Percentiles rank a stretch among this genome's conserved stretches.
Conservation (phyloP, 805 yeast species). For the Tetrapisispora fleetii region DNA sequence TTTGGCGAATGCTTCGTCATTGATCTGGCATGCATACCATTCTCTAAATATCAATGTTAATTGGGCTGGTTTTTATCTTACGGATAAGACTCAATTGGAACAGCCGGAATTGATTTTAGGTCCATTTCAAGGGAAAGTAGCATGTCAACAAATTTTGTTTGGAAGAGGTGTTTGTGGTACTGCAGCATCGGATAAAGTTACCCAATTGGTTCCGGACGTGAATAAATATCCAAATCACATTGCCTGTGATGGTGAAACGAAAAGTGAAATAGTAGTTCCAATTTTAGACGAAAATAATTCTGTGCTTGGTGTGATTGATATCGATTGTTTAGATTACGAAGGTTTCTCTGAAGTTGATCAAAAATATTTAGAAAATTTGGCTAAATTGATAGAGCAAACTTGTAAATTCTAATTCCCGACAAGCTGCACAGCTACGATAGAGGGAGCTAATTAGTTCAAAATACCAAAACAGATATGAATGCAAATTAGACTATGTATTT, state of each 20-base stretch:
- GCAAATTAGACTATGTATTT: not conserved
- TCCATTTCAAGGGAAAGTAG: slow-evolving; percentile 95
- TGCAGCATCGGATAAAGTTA: slow-evolving; percentile 49
- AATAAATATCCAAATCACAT: slow-evolving; percentile 81
- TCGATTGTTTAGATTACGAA: slow-evolving; percentile 57
- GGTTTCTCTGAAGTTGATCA: slow-evolving; percentile 66
- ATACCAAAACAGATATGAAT: no score
- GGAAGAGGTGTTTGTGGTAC: slow-evolving; percentile 91
- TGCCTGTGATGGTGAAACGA: slow-evolving; percentile 93
- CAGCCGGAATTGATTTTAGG: slow-evolving; percentile 54
- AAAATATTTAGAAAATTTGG: slow-evolving; percentile 49
- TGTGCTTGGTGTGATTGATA: slow-evolving; percentile 70
- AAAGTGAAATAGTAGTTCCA: slow-evolving; percentile 90
- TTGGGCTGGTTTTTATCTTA: slow-evolving; percentile 89
- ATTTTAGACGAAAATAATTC: slow-evolving; percentile 36
- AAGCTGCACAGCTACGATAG: no score
- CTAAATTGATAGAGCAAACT: slow-evolving; percentile 38
- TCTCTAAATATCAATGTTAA: slow-evolving; percentile 51
- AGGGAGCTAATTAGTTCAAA: no score
- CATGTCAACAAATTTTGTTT: slow-evolving; percentile 71
- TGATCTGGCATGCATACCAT: slow-evolving; percentile 81
- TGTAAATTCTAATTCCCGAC: slow-evolving; percentile 39
- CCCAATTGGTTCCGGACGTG: slow-evolving; percentile 76
- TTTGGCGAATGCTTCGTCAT: slow-evolving; percentile 73
- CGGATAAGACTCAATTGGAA: slow-evolving; percentile 12